Base-by-base conservation (phyloP, 768 basidiomycete genomes). In the Mycena metata region DNA sequence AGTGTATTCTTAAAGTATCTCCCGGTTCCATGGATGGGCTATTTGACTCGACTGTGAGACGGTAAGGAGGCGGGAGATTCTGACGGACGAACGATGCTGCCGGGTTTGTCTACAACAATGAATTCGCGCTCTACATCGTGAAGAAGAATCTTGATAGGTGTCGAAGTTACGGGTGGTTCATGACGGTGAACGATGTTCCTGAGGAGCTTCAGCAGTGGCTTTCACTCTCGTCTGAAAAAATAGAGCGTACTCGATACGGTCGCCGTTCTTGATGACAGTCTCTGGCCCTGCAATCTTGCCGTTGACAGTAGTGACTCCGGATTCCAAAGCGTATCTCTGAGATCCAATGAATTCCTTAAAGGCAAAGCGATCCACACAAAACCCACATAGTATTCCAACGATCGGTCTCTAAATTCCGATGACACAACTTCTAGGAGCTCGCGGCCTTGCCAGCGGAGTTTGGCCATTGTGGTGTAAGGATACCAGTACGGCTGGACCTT, bases 121-220 rank as follows among this genome's bases (percentile, higher is more conserved):
- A 97, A 96, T 69, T 91, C 87, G 24, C 91, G 89, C 71, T 94
- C 89, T 16, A 83, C 83, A 76, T 98, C 95, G 64, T 91, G 89
- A 57, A 90, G 84, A 5, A 98, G 79, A 42, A 99, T 85, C 69
- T 90, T 88, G 60, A 99, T 89, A 2, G 94, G 93, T 5, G 85
- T 92, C 2, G 91, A 89, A 1, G 96, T 91, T 5, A 99, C 91
- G 4, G 98, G 96, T 7, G 98, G 98, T 79, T 99, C 98, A 76
- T 99, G 98, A n/a, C 96, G 86, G 79, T 96, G 95, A 16, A 96
- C 95, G 16, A 96, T 86, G 74, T 98, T 98, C 75, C 95, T 96
- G 73, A 30, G 64, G 21, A 35, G 23, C n/a, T 30, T 63, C 10
- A 60, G 64, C 41, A 64, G 46, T 58, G 33, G 24, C 23, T 46